phyloP scores from a whole-genome alignment of 148 eudicot genomes.

The Mesembryanthemum crystallinum region DNA sequence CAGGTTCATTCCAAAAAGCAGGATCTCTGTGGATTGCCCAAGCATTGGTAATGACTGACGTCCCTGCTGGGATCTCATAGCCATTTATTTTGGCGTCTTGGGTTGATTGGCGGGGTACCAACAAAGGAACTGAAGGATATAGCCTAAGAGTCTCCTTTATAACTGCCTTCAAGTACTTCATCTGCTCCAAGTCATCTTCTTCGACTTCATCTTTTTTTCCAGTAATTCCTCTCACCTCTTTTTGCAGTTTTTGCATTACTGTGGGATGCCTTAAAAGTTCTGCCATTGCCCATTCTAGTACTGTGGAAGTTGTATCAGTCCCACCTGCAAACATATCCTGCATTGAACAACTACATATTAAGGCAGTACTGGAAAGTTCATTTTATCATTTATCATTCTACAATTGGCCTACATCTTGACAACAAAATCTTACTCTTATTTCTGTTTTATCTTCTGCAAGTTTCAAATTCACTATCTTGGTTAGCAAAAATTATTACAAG shows the following conservation, averaged over 20 bases:
- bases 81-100: constrained; percentile 27
- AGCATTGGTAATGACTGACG: constrained; percentile 29
- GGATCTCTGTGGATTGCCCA: constrained; percentile 41
- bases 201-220: constrained; percentile 14
- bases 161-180: constrained; percentile 38
- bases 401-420: background rate
- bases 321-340: constrained; percentile 57
- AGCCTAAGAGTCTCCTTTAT: constrained; percentile 36
- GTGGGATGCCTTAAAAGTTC: constrained; percentile 58
- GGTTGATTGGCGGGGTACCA: constrained; percentile 25
- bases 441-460: too few species aligned
- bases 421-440: too few species aligned
- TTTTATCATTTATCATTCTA: background rate
- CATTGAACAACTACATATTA: background rate
- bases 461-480: too few species aligned
- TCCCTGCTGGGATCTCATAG: constrained; percentile 29
- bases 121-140: constrained; percentile 35
- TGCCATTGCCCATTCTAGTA: constrained; percentile 60
- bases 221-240: constrained; percentile 28
- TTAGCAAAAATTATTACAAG: too few species aligned
- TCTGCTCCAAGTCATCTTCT: constrained; percentile 33
- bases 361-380: background rate
- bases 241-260: constrained; percentile 40
- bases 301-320: constrained; percentile 54
- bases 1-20: constrained; percentile 33